These are phyloP conservation scores for Penicillium sp. DNA, from an alignment of 2,329 filamentous ascomycete genomes.

Conservation along the genomic window DNA sequence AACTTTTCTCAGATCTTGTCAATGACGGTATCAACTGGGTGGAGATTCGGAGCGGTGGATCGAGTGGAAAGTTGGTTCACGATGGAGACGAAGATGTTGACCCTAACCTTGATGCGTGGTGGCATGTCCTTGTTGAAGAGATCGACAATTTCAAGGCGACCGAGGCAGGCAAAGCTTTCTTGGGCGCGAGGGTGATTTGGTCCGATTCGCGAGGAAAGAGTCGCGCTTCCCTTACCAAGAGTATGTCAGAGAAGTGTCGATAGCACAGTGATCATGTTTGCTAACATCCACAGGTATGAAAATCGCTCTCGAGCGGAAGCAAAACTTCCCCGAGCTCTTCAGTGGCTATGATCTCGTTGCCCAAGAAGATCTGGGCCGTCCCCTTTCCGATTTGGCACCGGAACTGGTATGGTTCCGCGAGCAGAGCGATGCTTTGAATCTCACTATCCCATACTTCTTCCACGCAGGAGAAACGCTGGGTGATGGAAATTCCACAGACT, in stretches of 20 bases:
- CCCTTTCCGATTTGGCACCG: conserved; percentile 72
- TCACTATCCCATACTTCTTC: conserved; percentile 90
- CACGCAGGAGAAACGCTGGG: conserved; percentile 90
- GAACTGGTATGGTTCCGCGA: conserved; percentile 91
- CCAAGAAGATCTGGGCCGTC: conserved; percentile 77
- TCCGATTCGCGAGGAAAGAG: background rate
- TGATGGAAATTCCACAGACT: conserved; percentile 71
- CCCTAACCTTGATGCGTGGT: background rate
- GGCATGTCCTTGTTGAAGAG: background rate
- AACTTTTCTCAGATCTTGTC: conserved; percentile 67
- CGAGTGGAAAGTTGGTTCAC: conserved; percentile 65
- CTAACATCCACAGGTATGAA: conserved; percentile 70
- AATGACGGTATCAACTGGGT: conserved; percentile 81
- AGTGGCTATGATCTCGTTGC: conserved; percentile 86
- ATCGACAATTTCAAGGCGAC: background rate
- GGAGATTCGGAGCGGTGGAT: conserved; percentile 76
- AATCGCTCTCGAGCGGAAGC: conserved; percentile 77
- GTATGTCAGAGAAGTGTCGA: background rate
- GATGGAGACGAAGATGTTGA: conserved; percentile 44
- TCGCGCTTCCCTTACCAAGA: background rate
- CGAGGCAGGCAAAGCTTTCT: background rate
- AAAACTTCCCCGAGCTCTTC: conserved; percentile 73
- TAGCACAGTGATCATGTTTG: background rate
- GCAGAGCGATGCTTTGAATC: conserved; percentile 69
- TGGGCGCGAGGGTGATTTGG: background rate